phyloP scores from a whole-genome alignment of 2,329 filamentous ascomycete genomes.

The Dissoconium aciculare region DNA sequence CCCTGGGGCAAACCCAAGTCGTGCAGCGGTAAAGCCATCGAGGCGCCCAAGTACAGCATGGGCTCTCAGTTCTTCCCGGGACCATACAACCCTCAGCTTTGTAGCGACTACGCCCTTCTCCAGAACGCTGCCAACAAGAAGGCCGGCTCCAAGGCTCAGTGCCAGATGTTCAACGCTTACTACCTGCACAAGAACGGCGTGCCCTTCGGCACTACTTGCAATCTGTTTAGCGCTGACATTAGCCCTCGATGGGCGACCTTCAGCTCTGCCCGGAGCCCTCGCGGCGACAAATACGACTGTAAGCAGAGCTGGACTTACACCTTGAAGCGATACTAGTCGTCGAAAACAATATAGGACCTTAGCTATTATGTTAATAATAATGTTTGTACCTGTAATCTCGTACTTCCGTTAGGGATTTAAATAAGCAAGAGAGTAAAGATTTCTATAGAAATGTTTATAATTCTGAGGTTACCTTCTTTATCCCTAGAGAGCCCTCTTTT shows the following conservation, averaged over 20 bases:
- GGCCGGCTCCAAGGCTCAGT: conserved; percentile 8
- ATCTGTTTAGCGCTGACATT: conserved; percentile 12
- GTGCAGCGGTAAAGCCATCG: conserved; percentile 12
- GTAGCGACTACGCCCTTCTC: conserved; percentile 15
- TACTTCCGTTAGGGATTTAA: no score
- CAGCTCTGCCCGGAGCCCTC: conserved; percentile 6
- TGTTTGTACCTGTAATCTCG: no score
- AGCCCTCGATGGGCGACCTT: conserved; percentile 11
- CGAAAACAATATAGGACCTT: no score
- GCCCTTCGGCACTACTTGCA: conserved; percentile 16
- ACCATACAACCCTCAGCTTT: conserved; percentile 17
- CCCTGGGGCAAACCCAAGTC: conserved; percentile 6
- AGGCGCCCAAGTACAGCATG: conserved; percentile 11
- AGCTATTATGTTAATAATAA: no score
- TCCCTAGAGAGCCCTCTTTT: no score
- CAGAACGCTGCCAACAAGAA: conserved; percentile 11
- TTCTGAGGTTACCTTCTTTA: no score
- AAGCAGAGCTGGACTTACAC: conserved; percentile 15
- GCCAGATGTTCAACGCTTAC: conserved; percentile 19
- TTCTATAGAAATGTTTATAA: no score
- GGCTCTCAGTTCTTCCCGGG: conserved; percentile 18
- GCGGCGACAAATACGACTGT: conserved; percentile 13
- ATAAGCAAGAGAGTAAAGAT: no score
- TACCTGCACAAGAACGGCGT: conserved; percentile 16
- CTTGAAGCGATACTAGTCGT: no score